Percentiles rank a stretch among this genome's conserved stretches.
These are phyloP conservation scores for Microcyclosporella mali DNA, from an alignment of 2,329 filamentous ascomycete genomes.

Conservation along the genomic window DNA sequence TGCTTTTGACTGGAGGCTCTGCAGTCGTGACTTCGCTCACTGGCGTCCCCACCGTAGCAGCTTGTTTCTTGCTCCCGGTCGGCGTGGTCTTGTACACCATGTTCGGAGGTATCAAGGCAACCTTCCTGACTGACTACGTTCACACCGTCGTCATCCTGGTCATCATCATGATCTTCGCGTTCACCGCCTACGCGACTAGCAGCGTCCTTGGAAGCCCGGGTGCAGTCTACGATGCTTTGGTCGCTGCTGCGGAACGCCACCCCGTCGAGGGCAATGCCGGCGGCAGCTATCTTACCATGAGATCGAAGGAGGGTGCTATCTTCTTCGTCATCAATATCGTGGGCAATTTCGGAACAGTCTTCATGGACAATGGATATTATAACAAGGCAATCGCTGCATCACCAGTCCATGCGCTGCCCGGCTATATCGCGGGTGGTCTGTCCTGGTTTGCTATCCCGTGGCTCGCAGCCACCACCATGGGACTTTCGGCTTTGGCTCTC, in stretches of 20 bases:
- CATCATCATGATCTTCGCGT: constrained; percentile 78
- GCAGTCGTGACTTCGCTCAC: constrained; percentile 67
- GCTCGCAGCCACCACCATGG: constrained; percentile 84
- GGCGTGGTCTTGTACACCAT: constrained; percentile 71
- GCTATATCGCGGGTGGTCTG: constrained; percentile 80
- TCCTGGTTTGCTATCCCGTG: constrained; percentile 92
- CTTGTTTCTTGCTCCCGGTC: constrained; percentile 74
- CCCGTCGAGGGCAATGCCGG: constrained; percentile 73
- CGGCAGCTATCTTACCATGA: constrained; percentile 84
- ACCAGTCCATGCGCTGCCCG: constrained; percentile 75
- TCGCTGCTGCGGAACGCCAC: constrained; percentile 60
- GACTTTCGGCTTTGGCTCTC: constrained; percentile 71
- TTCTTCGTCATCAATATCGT: constrained; percentile 89
- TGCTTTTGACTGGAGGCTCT: constrained; percentile 72
- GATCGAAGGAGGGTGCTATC: constrained; percentile 69
- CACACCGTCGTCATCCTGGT: constrained; percentile 80
- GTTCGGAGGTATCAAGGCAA: constrained; percentile 73
- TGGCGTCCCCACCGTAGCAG: constrained; percentile 70
- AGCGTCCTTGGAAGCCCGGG: constrained; percentile 66
- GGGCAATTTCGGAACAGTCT: constrained; percentile 70
- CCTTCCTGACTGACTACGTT: constrained; percentile 78
- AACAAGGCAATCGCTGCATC: constrained; percentile 89
- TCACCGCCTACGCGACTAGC: constrained; percentile 73
- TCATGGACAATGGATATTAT: constrained; percentile 73
- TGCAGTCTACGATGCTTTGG: constrained; percentile 71